Evolutionary conservation across 805 yeast species (phyloP).

Genomic region (Metschnikowia sp.): DNA sequence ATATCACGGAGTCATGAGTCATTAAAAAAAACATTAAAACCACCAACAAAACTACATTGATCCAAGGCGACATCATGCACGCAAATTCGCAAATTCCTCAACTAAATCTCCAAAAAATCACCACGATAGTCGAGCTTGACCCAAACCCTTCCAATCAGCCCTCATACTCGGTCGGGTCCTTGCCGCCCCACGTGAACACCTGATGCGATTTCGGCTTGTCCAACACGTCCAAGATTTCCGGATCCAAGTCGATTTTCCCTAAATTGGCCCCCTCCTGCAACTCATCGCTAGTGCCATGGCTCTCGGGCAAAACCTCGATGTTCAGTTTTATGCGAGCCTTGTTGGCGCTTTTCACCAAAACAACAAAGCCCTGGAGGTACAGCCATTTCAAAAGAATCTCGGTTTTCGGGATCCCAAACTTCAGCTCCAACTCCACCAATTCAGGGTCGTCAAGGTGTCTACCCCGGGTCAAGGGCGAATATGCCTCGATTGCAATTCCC

Average conservation of each 20-base stretch:
- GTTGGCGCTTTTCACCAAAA: constrained; percentile 64
- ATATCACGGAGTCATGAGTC: too few relatives aligned
- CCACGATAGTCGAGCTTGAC: too few relatives aligned
- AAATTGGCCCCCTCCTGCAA: constrained; percentile 24
- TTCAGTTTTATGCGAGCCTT: constrained; percentile 51
- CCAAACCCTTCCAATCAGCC: constrained; percentile 1
- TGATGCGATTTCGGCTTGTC: constrained; percentile 36
- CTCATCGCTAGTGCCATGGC: constrained; percentile 18
- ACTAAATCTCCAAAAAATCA: too few relatives aligned
- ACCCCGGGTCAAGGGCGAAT: constrained; percentile 74
- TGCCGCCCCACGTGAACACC: constrained; percentile 30
- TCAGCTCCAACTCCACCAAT: constrained; percentile 46
- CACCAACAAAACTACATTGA: too few relatives aligned
- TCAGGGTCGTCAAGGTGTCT: constrained; percentile 51
- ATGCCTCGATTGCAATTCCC: constrained; percentile 66
- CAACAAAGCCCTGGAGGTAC: constrained; percentile 64
- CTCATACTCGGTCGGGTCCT: constrained; percentile 24
- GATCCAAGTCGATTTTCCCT: constrained; percentile 40
- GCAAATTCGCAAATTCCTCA: background rate
- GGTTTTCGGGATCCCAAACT: constrained; percentile 49
- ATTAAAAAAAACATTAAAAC: background rate
- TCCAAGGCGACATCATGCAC: too few relatives aligned
- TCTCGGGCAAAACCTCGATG: constrained; percentile 45
- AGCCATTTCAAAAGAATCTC: constrained; percentile 75
- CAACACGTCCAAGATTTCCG: constrained; percentile 33